These are phyloP conservation scores for Pleurotus platypus DNA, from an alignment of 768 basidiomycete genomes.

Conservation along the genomic window DNA sequence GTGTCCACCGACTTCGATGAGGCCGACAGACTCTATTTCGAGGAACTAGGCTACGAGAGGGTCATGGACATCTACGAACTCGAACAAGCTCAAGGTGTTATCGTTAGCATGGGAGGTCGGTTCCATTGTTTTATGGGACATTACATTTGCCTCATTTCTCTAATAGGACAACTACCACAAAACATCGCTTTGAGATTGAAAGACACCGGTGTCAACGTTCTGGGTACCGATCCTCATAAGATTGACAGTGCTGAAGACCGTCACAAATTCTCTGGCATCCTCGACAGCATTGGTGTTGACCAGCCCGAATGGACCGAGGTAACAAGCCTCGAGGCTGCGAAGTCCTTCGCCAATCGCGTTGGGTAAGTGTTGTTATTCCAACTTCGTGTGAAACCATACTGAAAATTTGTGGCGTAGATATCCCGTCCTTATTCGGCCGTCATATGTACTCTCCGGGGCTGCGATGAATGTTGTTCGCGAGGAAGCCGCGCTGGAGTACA, in stretches of 20 bases:
- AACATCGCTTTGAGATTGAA: slow-evolving; percentile 97
- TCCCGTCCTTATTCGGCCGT: slow-evolving; percentile 96
- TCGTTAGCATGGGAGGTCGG: slow-evolving; percentile 95
- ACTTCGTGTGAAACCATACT: not conserved
- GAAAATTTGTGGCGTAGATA: slow-evolving; percentile 47
- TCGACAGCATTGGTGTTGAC: slow-evolving; percentile 93
- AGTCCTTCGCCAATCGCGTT: slow-evolving; percentile 85
- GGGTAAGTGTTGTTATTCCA: slow-evolving; percentile 40
- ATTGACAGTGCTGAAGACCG: slow-evolving; percentile 98
- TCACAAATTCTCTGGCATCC: slow-evolving; percentile 97
- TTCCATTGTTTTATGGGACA: slow-evolving; percentile 1
- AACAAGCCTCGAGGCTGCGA: slow-evolving; percentile 83
- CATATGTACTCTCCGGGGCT: slow-evolving; percentile 96
- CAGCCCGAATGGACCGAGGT: slow-evolving; percentile 97
- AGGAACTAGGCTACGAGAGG: slow-evolving; percentile 95
- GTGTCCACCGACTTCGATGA: slow-evolving; percentile 99
- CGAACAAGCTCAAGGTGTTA: slow-evolving; percentile 87
- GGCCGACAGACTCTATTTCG: slow-evolving; percentile 98
- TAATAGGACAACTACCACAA: slow-evolving; percentile 89
- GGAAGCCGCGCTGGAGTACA: slow-evolving; percentile 84
- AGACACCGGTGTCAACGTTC: slow-evolving; percentile 83
- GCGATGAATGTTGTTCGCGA: slow-evolving; percentile 99
- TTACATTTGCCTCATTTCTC: not conserved
- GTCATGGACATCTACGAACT: slow-evolving; percentile 99
- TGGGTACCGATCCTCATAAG: slow-evolving; percentile 92